Conservation (phyloP, 495 filamentous ascomycete species). For the Talaromyces borbonicus region DNA sequence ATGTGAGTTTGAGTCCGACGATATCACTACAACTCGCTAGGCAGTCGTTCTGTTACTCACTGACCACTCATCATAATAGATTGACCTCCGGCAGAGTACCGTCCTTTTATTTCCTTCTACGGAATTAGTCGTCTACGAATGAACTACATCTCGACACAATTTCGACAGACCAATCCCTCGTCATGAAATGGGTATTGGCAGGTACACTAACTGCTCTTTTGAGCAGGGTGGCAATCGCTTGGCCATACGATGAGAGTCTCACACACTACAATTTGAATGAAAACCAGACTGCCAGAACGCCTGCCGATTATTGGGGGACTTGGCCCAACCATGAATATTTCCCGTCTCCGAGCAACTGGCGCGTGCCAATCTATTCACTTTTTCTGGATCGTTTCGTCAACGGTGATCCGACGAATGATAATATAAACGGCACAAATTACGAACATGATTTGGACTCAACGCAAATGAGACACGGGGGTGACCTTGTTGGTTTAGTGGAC, state of each 20-base stretch:
- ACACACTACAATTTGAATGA: slow-evolving; percentile 53
- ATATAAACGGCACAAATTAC: slow-evolving; percentile 57
- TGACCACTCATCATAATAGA: no score
- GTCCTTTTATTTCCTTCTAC: no score
- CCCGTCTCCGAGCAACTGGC: slow-evolving; percentile 57
- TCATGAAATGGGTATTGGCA: slow-evolving; percentile 18
- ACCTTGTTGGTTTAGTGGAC: slow-evolving; percentile 53
- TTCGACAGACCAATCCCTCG: not conserved
- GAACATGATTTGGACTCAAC: slow-evolving; percentile 61
- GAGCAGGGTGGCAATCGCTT: slow-evolving; percentile 23
- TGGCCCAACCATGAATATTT: slow-evolving; percentile 41
- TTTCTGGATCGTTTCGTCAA: slow-evolving; percentile 65
- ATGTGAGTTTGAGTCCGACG: not conserved
- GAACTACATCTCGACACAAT: not conserved
- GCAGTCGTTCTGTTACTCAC: no score
- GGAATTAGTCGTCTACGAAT: no score
- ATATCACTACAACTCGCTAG: not conserved
- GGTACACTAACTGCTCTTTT: slow-evolving; percentile 21
- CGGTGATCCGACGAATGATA: slow-evolving; percentile 62
- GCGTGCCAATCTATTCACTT: slow-evolving; percentile 62
- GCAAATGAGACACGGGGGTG: slow-evolving; percentile 67
- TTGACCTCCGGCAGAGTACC: no score
- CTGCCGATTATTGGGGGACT: slow-evolving; percentile 52
- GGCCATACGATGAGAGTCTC: slow-evolving; percentile 46
- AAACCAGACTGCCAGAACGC: slow-evolving; percentile 46